Percentiles rank a stretch among this genome's conserved stretches.
Conservation (phyloP, 1,284 basidiomycete species). For the Malassezia japonica region DNA sequence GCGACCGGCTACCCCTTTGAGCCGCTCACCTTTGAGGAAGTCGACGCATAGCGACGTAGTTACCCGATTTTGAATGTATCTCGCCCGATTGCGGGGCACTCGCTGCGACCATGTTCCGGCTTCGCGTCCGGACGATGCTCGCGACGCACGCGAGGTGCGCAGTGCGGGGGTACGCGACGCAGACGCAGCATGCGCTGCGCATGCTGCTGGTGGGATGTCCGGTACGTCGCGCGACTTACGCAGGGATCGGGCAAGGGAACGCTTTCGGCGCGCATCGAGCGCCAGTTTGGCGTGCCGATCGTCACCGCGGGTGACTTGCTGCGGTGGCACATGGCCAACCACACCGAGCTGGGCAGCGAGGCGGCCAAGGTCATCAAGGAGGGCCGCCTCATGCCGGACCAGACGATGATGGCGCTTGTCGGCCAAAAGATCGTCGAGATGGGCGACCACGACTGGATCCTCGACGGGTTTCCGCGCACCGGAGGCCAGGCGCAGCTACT, state of each 20-base stretch:
- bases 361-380: slow-evolving; percentile 32
- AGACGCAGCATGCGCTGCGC: slow-evolving; percentile 23
- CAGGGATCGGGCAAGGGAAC: slow-evolving; percentile 45
- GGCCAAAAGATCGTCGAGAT: slow-evolving; percentile 22
- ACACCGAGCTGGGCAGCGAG: slow-evolving; percentile 29
- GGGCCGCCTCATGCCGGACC: slow-evolving; percentile 44
- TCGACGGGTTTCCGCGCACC: slow-evolving; percentile 94
- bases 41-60: background rate
- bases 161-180: background rate
- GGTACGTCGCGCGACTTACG: slow-evolving; percentile 2
- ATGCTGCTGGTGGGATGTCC: slow-evolving; percentile 44
- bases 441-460: slow-evolving; percentile 63
- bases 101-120: too few relatives aligned
- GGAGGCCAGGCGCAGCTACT: slow-evolving; percentile 76
- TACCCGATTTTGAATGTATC: background rate
- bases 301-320: slow-evolving; percentile 40
- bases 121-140: too few relatives aligned
- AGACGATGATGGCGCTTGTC: slow-evolving; percentile 42
- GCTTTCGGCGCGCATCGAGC: slow-evolving; percentile 29
- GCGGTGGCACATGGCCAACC: slow-evolving; percentile 30
- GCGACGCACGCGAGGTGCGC: too few relatives aligned
- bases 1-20: slow-evolving; percentile 63
- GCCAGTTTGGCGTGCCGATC: slow-evolving; percentile 21
- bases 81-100: too few relatives aligned
- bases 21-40: slow-evolving; percentile 26